phyloP scores from a whole-genome alignment of 768 basidiomycete genomes.

The Mycena rosella region DNA sequence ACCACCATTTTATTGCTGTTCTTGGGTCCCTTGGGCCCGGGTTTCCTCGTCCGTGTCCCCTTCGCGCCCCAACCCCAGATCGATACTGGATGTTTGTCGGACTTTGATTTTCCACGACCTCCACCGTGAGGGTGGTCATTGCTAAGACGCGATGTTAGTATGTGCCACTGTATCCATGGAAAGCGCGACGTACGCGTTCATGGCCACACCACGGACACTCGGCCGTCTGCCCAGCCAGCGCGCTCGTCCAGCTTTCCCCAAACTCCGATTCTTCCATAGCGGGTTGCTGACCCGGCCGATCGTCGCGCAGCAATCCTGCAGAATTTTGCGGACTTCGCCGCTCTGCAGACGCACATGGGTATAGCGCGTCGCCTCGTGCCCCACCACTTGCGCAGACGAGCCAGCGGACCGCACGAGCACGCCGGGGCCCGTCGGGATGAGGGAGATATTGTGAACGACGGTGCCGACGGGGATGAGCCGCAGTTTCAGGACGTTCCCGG shows the following conservation, averaged over 20 bases:
- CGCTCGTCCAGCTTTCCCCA: conserved; percentile 93
- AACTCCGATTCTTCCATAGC: conserved; percentile 83
- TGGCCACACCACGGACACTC: conserved; percentile 92
- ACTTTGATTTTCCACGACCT: conserved; percentile 98
- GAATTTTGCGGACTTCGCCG: conserved; percentile 91
- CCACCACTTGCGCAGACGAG: conserved; percentile 83
- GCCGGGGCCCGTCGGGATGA: conserved; percentile 80
- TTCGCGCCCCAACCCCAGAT: conserved; percentile 95
- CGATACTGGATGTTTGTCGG: conserved; percentile 93
- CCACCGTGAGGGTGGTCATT: conserved; percentile 96
- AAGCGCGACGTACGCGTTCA: conserved; percentile 84
- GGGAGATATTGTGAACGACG: conserved; percentile 87
- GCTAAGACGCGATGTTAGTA: conserved; percentile 51
- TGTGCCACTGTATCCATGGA: conserved; percentile 1
- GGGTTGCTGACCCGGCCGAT: conserved; percentile 94
- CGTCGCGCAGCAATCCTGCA: conserved; percentile 86
- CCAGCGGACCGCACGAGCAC: conserved; percentile 93
- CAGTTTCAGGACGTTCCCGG: conserved; percentile 94
- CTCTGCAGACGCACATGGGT: conserved; percentile 89
- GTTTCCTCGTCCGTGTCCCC: conserved; percentile 93
- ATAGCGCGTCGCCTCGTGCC: conserved; percentile 80
- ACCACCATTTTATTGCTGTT: conserved; percentile 92
- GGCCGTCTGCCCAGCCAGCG: conserved; percentile 91
- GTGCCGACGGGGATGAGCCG: conserved; percentile 94
- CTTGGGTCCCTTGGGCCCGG: conserved; percentile 92